Percentiles rank a stretch among this genome's conserved stretches.
phyloP scores from a whole-genome alignment of 2,329 filamentous ascomycete species.

The Botrytis hyacinthi region DNA sequence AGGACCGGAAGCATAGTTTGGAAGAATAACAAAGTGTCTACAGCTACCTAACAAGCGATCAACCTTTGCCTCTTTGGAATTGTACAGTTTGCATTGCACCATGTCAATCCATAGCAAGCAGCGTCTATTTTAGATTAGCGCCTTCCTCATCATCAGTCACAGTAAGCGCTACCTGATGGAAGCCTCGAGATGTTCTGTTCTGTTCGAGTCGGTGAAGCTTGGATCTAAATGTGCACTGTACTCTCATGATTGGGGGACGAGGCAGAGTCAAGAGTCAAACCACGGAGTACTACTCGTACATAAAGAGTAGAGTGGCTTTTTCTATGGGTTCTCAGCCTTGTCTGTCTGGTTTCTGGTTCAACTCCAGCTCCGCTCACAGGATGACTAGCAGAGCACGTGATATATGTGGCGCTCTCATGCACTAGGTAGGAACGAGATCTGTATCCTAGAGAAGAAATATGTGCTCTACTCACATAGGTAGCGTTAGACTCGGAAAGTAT shows the following conservation, averaged over 20 bases:
- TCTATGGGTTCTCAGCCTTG: constrained; percentile 1
- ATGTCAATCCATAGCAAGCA: background rate
- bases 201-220: background rate
- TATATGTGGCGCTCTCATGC: background rate
- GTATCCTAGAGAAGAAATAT: background rate
- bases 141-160: background rate
- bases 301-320: background rate
- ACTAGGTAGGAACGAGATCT: background rate
- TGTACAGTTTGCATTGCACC: background rate
- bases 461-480: background rate
- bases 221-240: background rate
- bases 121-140: background rate
- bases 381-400: background rate
- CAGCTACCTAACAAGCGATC: background rate
- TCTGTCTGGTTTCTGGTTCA: background rate
- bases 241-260: background rate
- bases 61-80: background rate
- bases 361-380: background rate
- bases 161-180: background rate
- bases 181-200: background rate
- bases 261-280: background rate
- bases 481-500: background rate
- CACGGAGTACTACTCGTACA: background rate
- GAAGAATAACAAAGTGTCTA: background rate
- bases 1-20: background rate